phyloP scores from a whole-genome alignment of 2,329 filamentous ascomycete genomes.

The Talaromyces pinophilus region DNA sequence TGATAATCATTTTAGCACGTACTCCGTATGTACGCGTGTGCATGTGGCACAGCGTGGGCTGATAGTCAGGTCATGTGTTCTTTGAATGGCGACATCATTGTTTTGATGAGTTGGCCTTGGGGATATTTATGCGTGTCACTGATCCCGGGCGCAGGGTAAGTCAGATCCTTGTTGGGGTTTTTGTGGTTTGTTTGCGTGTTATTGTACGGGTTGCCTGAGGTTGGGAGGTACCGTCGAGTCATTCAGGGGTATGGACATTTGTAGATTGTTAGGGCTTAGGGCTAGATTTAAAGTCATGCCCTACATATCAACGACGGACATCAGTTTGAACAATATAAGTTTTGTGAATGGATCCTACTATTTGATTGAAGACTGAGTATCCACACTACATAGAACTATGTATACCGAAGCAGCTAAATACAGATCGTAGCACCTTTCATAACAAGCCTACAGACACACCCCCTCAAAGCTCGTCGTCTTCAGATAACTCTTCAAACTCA shows the following conservation, averaged over 20 bases:
- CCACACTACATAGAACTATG: neutral
- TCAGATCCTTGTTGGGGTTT: neutral
- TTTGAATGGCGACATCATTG: neutral
- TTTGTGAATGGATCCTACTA: neutral
- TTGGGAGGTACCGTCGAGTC: neutral
- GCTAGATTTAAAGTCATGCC: neutral
- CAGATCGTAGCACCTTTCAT: no score
- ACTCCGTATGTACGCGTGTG: neutral
- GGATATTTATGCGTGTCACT: neutral
- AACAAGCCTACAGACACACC: conserved; percentile 30
- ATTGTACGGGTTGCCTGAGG: neutral
- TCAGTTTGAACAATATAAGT: neutral
- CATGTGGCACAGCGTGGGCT: neutral
- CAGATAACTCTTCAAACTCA: conserved; percentile 43
- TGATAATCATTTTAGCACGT: neutral
- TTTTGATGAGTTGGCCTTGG: neutral
- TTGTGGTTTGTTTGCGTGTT: neutral
- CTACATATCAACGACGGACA: neutral
- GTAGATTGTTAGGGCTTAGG: neutral
- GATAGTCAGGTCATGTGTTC: neutral
- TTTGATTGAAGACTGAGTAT: neutral
- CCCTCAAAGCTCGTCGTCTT: conserved; percentile 34
- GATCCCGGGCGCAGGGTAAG: neutral
- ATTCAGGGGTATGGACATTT: neutral
- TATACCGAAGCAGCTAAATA: neutral